phyloP scores from a whole-genome alignment of 2,329 filamentous ascomycete species.

The Teratosphaeria gauchensis region DNA sequence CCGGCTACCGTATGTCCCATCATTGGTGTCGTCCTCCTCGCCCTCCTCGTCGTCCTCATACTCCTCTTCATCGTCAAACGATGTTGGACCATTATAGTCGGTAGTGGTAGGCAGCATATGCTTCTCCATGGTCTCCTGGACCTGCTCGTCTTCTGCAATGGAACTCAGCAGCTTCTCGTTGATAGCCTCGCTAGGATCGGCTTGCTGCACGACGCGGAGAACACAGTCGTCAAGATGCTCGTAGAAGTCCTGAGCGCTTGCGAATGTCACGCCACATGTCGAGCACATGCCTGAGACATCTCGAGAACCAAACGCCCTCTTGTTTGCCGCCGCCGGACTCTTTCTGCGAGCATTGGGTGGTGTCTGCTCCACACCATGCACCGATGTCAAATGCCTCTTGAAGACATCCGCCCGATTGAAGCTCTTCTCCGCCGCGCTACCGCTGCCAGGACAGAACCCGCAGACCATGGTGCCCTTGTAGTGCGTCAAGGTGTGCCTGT shows the following conservation, averaged over 20 bases:
- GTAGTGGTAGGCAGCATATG: slow-evolving; percentile 45
- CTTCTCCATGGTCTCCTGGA: slow-evolving; percentile 48
- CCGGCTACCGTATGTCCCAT: slow-evolving; percentile 45
- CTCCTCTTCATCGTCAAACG: slow-evolving; percentile 46
- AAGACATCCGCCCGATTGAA: slow-evolving; percentile 95
- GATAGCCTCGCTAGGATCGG: slow-evolving; percentile 48
- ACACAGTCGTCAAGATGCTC: slow-evolving; percentile 77
- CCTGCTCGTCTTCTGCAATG: slow-evolving; percentile 50
- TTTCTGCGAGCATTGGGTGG: slow-evolving; percentile 85
- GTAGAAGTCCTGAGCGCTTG: slow-evolving; percentile 89
- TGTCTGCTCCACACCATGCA: slow-evolving; percentile 87
- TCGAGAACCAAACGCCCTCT: slow-evolving; percentile 59
- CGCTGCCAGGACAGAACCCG: slow-evolving; percentile 83
- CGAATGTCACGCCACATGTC: slow-evolving; percentile 77
- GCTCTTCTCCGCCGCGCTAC: slow-evolving; percentile 82
- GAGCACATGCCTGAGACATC: slow-evolving; percentile 83
- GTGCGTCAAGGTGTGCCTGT: slow-evolving; percentile 84
- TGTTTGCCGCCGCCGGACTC: slow-evolving; percentile 37
- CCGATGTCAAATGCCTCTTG: slow-evolving; percentile 83
- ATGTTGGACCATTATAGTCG: slow-evolving; percentile 31
- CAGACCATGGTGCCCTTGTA: slow-evolving; percentile 98
- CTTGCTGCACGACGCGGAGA: slow-evolving; percentile 51
- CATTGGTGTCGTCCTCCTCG: slow-evolving; percentile 42
- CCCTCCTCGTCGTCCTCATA: slow-evolving; percentile 52
- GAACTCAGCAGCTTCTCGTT: slow-evolving; percentile 47